phyloP scores from a whole-genome alignment of 495 filamentous ascomycete species.

The Penicilliopsis zonata region DNA sequence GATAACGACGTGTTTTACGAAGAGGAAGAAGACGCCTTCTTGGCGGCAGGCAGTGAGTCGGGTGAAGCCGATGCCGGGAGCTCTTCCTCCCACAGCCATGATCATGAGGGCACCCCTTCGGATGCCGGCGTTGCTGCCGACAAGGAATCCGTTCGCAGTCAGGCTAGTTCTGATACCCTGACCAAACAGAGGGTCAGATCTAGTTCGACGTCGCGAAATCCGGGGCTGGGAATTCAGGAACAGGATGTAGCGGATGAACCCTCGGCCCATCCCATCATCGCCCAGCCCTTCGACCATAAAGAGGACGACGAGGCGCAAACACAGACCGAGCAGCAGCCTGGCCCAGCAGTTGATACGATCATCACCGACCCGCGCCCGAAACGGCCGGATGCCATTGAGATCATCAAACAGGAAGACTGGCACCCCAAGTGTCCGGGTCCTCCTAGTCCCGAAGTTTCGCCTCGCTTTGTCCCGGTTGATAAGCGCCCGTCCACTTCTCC shows the following conservation, averaged over 20 bases:
- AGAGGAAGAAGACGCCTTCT: constrained; percentile 72
- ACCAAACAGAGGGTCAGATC: constrained; percentile 18
- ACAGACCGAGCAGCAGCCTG: not conserved
- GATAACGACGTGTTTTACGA: constrained; percentile 85
- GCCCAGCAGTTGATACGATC: not conserved
- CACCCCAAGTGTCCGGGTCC: constrained; percentile 11
- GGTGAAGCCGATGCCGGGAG: constrained; percentile 13
- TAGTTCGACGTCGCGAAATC: constrained; percentile 16
- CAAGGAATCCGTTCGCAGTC: constrained; percentile 22
- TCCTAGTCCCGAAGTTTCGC: constrained; percentile 31
- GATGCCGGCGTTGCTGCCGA: constrained; percentile 9
- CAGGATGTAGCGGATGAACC: no score
- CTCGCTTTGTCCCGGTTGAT: constrained; percentile 28
- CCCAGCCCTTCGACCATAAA: not conserved
- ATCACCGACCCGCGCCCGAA: no score
- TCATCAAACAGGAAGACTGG: constrained; percentile 19
- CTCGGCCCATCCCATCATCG: constrained; percentile 2
- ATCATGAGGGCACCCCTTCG: not conserved
- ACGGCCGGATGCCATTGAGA: constrained; percentile 18
- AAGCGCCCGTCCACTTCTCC: constrained; percentile 38
- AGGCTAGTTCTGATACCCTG: constrained; percentile 27
- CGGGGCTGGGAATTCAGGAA: constrained; percentile 39
- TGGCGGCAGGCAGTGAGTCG: constrained; percentile 28
- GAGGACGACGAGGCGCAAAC: not conserved
- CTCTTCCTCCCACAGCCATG: no score